Evolutionary conservation across 108 stramenopile species (phyloP).

Genomic region (Discostella stelligeroides): DNA sequence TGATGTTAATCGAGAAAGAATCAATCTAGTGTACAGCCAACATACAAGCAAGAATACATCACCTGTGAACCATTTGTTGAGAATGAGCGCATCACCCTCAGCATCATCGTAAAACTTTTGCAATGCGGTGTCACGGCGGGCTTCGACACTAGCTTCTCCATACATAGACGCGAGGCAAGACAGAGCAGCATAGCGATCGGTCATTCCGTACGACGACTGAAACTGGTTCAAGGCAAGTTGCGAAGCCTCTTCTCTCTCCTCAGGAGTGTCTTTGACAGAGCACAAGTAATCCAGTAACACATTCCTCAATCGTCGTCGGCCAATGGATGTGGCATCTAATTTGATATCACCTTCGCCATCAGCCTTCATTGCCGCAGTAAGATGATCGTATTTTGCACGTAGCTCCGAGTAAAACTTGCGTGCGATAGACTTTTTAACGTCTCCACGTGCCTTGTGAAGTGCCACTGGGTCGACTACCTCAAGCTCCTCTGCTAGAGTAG

Average conservation of each 20-base stretch:
- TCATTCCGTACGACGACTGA: conserved; percentile 70
- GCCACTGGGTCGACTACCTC: conserved; percentile 54
- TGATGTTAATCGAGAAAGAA: neutral
- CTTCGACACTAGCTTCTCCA: conserved; percentile 38
- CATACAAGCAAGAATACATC: neutral
- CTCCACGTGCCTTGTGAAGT: conserved; percentile 48
- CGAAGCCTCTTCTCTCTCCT: conserved; percentile 47
- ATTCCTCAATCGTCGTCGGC: conserved; percentile 63
- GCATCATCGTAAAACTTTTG: conserved; percentile 66
- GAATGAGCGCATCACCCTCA: conserved; percentile 55
- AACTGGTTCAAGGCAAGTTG: conserved; percentile 54
- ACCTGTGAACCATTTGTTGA: conserved; percentile 59
- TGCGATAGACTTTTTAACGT: conserved; percentile 57
- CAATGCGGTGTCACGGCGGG: conserved; percentile 40
- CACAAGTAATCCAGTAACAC: conserved; percentile 61
- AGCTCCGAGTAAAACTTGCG: conserved; percentile 37
- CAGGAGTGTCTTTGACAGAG: conserved; percentile 47
- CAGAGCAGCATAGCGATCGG: conserved; percentile 74
- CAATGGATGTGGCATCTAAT: conserved; percentile 46
- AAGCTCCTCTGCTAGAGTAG: conserved; percentile 58
- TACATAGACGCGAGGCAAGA: conserved; percentile 54
- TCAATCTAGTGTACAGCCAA: neutral
- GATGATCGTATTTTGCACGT: conserved; percentile 53
- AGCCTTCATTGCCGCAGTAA: conserved; percentile 47
- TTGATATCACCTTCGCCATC: conserved; percentile 23